These are phyloP conservation scores for Populus hybrid DNA, from an alignment of 441 rosid genomes.

Conservation along the genomic window DNA sequence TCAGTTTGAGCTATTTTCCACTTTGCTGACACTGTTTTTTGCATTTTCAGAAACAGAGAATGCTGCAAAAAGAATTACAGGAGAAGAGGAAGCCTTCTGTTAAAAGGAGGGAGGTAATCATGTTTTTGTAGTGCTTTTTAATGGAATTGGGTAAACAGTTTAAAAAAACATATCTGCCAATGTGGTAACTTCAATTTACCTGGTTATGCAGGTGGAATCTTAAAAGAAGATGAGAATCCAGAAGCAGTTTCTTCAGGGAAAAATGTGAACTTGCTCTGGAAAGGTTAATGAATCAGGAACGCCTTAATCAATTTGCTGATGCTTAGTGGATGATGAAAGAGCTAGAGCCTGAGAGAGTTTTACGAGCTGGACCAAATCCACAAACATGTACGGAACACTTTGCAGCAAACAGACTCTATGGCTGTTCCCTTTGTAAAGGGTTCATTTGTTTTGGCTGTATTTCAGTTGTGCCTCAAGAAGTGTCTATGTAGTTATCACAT, in stretches of 20 bases:
- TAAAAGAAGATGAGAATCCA: slow-evolving; percentile 34
- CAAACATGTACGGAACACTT: slow-evolving; percentile 59
- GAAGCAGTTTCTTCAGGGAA: slow-evolving; percentile 37
- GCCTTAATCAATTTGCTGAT: slow-evolving; percentile 35
- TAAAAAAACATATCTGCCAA: slow-evolving; percentile 3
- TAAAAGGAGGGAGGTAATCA: slow-evolving; percentile 55
- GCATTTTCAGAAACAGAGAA: slow-evolving; percentile 52
- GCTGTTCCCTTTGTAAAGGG: slow-evolving; percentile 90
- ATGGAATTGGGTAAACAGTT: no score
- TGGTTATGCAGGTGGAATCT: slow-evolving; percentile 48
- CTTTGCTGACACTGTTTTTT: slow-evolving; percentile 20
- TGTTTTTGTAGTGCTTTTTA: not conserved
- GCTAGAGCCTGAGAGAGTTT: no score
- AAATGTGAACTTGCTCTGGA: slow-evolving; percentile 72
- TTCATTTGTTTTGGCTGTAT: slow-evolving; percentile 29
- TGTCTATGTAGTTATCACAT: slow-evolving; percentile 1
- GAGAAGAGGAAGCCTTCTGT: slow-evolving; percentile 48
- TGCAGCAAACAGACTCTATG: slow-evolving; percentile 40
- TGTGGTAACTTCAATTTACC: slow-evolving; percentile 16
- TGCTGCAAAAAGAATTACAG: slow-evolving; percentile 41
- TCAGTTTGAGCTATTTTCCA: slow-evolving; percentile 9
- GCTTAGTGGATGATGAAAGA: slow-evolving; percentile 90
- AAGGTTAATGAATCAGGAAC: slow-evolving; percentile 33
- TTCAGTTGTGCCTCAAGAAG: slow-evolving; percentile 12
- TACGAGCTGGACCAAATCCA: slow-evolving; percentile 61